Conservation (phyloP, 805 yeast species). For the Starmerella sp. region DNA sequence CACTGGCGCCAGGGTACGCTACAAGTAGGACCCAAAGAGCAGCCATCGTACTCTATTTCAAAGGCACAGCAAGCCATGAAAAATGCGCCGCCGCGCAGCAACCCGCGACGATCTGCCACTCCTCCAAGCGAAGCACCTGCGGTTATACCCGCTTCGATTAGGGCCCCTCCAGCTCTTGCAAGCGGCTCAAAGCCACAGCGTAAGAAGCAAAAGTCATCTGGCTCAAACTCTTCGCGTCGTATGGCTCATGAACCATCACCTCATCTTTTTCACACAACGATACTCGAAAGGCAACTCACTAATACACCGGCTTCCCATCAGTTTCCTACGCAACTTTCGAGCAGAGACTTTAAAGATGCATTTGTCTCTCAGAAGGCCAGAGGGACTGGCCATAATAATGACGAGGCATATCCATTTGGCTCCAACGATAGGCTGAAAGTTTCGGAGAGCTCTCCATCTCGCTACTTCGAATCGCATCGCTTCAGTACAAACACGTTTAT, state of each 20-base stretch:
- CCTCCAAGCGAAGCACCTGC: neutral
- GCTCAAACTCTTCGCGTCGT: neutral
- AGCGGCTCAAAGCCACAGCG: neutral
- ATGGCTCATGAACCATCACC: neutral
- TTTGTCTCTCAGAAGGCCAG: no score
- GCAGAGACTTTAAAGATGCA: no score
- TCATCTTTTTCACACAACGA: neutral
- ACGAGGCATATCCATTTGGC: neutral
- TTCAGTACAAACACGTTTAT: conserved; percentile 8
- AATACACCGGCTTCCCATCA: neutral
- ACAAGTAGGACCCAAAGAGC: neutral
- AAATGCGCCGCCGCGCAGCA: no score
- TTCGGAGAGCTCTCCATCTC: neutral
- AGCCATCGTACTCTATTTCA: neutral
- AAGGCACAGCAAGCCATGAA: no score
- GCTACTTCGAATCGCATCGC: neutral
- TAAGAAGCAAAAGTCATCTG: neutral
- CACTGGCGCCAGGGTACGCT: conserved; percentile 6
- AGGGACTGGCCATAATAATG: neutral
- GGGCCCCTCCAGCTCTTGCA: neutral
- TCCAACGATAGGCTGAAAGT: neutral
- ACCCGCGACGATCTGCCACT: neutral
- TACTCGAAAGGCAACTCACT: neutral
- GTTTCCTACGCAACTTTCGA: no score
- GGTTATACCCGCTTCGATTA: neutral